Percentiles rank a stretch among this genome's conserved stretches.
Evolutionary conservation across 2,329 filamentous ascomycete genomes (phyloP).

Genomic region (Neonectria faginata): DNA sequence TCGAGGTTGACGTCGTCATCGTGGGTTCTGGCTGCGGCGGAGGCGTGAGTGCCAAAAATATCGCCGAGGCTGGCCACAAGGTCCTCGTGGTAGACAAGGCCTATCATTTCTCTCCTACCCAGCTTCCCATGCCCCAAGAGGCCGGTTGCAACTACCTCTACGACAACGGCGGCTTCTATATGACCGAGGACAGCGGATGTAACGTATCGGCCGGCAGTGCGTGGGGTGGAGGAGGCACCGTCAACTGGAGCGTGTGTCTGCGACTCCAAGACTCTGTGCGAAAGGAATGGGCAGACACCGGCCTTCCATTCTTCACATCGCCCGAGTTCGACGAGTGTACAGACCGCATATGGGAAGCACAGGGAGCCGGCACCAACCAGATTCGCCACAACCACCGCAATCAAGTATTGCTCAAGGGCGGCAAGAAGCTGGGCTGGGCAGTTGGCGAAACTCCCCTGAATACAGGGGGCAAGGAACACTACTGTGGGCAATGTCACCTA

Average conservation of each 20-base stretch:
- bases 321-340: conserved; percentile 80
- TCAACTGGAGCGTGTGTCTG: conserved; percentile 83
- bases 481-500: conserved; percentile 74
- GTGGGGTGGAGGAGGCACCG: conserved; percentile 87
- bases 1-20: conserved; percentile 86
- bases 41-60: conserved; percentile 81
- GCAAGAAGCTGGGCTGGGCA: conserved; percentile 77
- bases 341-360: conserved; percentile 81
- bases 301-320: conserved; percentile 79
- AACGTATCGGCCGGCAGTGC: conserved; percentile 75
- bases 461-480: conserved; percentile 77
- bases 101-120: conserved; percentile 78
- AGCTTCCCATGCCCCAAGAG: conserved; percentile 79
- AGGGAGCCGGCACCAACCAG: conserved; percentile 77
- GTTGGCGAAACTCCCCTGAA: conserved; percentile 82
- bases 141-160: conserved; percentile 73
- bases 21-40: conserved; percentile 90
- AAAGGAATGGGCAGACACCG: conserved; percentile 79
- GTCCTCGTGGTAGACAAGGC: conserved; percentile 87
- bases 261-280: conserved; percentile 81
- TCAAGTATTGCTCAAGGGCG: conserved; percentile 77
- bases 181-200: conserved; percentile 68
- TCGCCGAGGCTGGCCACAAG: conserved; percentile 79
- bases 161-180: conserved; percentile 71
- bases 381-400: conserved; percentile 82